These are phyloP conservation scores for Artemisia argyi DNA, from an alignment of 129 eudicot species.

Conservation along the genomic window DNA sequence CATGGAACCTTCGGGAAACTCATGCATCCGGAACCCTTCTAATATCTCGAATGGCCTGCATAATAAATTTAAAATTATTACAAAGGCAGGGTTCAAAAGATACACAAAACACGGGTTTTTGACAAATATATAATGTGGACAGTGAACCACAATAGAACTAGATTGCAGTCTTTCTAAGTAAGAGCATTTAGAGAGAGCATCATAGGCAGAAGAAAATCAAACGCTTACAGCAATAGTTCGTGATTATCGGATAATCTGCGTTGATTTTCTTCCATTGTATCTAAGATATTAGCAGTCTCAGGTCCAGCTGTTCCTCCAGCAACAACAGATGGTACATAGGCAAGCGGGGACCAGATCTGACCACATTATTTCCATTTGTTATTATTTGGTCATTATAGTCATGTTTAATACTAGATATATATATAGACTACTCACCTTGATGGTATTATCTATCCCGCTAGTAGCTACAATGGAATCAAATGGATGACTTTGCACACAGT, in stretches of 20 bases:
- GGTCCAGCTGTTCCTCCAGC: slow-evolving; percentile 70
- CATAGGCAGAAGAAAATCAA: not conserved
- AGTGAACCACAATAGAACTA: not conserved
- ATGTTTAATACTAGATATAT: not conserved
- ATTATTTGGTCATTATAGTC: slow-evolving; percentile 10
- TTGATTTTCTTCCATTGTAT: slow-evolving; percentile 86
- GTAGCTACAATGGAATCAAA: slow-evolving; percentile 83
- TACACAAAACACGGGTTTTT: not conserved
- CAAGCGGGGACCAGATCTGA: slow-evolving; percentile 91
- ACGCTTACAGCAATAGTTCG: slow-evolving; percentile 66
- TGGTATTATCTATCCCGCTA: slow-evolving; percentile 94
- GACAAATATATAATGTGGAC: not conserved
- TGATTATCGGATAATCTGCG: slow-evolving; percentile 70
- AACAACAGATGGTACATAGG: slow-evolving; percentile 66
- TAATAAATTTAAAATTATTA: slow-evolving; percentile 13
- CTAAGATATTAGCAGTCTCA: slow-evolving; percentile 59
- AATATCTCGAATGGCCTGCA: slow-evolving; percentile 87
- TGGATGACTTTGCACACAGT: slow-evolving; percentile 97
- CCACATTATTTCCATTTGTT: slow-evolving; percentile 5
- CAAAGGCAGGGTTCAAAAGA: not conserved
- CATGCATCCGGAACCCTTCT: slow-evolving; percentile 85
- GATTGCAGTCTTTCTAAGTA: too few species aligned
- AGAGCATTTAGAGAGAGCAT: too few species aligned
- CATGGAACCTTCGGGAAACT: slow-evolving; percentile 81
- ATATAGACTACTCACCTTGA: slow-evolving; percentile 57